Base-by-base conservation (phyloP, 441 rosid genomes). In the Raphanus hybrid region DNA sequence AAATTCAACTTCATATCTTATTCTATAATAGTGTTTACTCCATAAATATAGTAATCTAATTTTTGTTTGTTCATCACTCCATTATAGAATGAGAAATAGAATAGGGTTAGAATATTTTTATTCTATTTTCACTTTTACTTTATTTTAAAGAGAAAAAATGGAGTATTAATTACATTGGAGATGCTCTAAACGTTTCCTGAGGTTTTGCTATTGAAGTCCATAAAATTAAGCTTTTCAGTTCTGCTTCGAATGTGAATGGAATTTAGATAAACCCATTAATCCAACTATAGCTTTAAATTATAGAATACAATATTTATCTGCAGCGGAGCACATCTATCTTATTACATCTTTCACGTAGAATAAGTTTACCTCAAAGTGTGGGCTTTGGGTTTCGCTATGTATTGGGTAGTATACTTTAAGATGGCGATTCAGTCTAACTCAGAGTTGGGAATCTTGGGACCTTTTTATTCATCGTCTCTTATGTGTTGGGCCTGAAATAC, bases 401-500 rank as follows among this genome's bases (percentile, higher is more conserved):
- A 43, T 26, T 39, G 39, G 15, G 32, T 27, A 23, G 2, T 23
- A 29, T 29, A 29, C 34, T 29, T 29, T 29, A 29, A 16, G 27
- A 3, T 1, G 48, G 37, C 26, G 34, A 34, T 48, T 72, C 6
- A 50, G 14, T 32, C 6, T 64, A 5, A 50, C 20, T 0, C 27
- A 54, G 29, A 35, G 35, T 6, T 52, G 58, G 58, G 58, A 15
- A 23, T 6, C 20, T 59, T 26, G 64, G 64, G 35, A 59, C 35
- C 16, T 11, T 59, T 59, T 57, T 57, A 8, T 52, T 52, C 58
- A 9, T 41, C n/a, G 48, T 10, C 48, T 41, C 52, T 11, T 0
- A 5, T 29, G 34, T 29, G 6, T 27, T 67, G 60, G 78, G 72
- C 59, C 59, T 67, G 26, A 12, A 16, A 67, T 27, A 72, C 62